phyloP scores from a whole-genome alignment of 1,284 basidiomycete genomes.

The Malassezia dermatis region DNA sequence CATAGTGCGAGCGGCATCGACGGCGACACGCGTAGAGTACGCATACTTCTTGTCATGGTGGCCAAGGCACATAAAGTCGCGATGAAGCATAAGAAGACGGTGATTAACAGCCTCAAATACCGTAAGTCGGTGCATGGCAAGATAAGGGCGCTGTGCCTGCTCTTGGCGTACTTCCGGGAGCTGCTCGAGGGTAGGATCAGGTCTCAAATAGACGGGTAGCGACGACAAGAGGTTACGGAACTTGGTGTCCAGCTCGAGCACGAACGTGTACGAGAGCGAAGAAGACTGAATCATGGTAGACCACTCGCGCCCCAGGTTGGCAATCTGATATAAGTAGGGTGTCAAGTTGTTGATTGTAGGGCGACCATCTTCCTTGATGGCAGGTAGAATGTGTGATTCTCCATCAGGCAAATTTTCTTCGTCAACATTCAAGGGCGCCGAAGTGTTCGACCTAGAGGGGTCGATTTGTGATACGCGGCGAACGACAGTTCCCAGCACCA shows the following conservation, averaged over 20 bases:
- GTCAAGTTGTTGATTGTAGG: slow-evolving; percentile 28
- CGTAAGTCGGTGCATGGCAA: slow-evolving; percentile 28
- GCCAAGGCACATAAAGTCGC: slow-evolving; percentile 29
- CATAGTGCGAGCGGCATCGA: slow-evolving; percentile 18
- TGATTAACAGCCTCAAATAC: slow-evolving; percentile 33
- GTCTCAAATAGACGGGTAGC: slow-evolving; percentile 26
- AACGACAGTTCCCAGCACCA: slow-evolving; percentile 17
- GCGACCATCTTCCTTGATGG: slow-evolving; percentile 14
- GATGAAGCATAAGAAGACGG: slow-evolving; percentile 32
- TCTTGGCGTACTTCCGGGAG: slow-evolving; percentile 25
- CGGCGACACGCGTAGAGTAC: slow-evolving; percentile 23
- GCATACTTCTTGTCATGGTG: slow-evolving; percentile 33
- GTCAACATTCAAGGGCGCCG: slow-evolving; percentile 32
- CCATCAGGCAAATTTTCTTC: slow-evolving; percentile 22
- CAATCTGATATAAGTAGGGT: slow-evolving; percentile 25
- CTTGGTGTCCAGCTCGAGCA: slow-evolving; percentile 27
- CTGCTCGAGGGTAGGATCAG: slow-evolving; percentile 32
- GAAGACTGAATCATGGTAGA: slow-evolving; percentile 21
- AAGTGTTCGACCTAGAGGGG: slow-evolving; percentile 20
- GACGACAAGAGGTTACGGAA: slow-evolving; percentile 23
- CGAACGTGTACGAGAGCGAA: slow-evolving; percentile 23
- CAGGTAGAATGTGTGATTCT: slow-evolving; percentile 11
- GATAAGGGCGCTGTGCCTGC: slow-evolving; percentile 31
- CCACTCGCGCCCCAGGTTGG: slow-evolving; percentile 21
- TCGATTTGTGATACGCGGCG: slow-evolving; percentile 19